phyloP scores from a whole-genome alignment of 495 filamentous ascomycete species.

The Daldinia loculata region DNA sequence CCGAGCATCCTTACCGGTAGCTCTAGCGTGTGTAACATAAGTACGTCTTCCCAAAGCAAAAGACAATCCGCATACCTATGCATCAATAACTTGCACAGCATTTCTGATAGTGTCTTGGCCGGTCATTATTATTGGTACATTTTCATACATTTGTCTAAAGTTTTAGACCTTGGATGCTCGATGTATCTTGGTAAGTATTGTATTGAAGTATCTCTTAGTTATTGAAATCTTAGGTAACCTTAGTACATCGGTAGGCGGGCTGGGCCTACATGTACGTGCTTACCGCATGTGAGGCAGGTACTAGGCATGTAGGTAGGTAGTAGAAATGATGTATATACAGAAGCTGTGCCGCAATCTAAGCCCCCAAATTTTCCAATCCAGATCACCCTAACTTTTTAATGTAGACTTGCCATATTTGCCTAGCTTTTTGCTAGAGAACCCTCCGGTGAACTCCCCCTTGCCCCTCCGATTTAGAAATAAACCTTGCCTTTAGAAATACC shows the following conservation, averaged over 20 bases:
- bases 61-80: background rate
- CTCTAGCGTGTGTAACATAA: background rate
- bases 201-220: background rate
- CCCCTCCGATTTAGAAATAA: background rate
- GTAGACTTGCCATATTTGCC: background rate
- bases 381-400: slow-evolving; percentile 19
- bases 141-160: background rate
- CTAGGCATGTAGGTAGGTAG: slow-evolving; percentile 1
- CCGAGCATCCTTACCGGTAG: slow-evolving; percentile 26
- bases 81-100: background rate
- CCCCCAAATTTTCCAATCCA: slow-evolving; percentile 38
- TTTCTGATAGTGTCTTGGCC: background rate
- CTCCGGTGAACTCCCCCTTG: slow-evolving; percentile 2
- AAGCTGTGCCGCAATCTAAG: slow-evolving; percentile 43
- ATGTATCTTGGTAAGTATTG: background rate
- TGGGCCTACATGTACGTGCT: slow-evolving; percentile 12
- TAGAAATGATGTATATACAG: slow-evolving; percentile 35
- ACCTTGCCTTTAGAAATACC: slow-evolving; percentile 16
- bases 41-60: background rate
- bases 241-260: background rate
- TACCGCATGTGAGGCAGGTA: slow-evolving; percentile 26
- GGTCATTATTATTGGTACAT: background rate
- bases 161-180: background rate
- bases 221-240: background rate
- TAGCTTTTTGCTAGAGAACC: background rate